Evolutionary conservation across 805 yeast species (phyloP).

Genomic region (Spathaspora hagerdaliae): DNA sequence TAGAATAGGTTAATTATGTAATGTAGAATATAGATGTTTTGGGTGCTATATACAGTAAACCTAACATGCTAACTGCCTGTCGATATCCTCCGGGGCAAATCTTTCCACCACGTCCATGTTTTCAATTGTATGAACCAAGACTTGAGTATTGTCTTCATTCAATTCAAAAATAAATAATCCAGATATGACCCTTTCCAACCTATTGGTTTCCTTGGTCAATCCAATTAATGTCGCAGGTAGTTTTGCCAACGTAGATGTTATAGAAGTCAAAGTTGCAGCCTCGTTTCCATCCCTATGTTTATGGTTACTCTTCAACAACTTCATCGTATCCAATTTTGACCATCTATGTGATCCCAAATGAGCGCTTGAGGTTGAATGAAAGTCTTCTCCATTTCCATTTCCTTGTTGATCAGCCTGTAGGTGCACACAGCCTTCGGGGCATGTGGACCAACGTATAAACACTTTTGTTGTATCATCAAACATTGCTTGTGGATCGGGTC

Average conservation of each 20-base stretch:
- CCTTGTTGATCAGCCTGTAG: constrained; percentile 17
- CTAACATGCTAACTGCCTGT: constrained; percentile 5
- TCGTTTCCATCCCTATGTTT: neutral
- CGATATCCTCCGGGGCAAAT: constrained; percentile 21
- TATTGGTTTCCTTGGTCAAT: constrained; percentile 21
- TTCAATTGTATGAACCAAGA: constrained; percentile 64
- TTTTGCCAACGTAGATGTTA: constrained; percentile 22
- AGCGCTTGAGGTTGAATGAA: constrained; percentile 34
- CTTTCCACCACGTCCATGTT: constrained; percentile 57
- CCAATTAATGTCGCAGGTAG: constrained; percentile 32
- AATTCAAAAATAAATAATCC: constrained; percentile 69
- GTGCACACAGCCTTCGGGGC: constrained; percentile 50
- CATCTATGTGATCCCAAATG: constrained; percentile 38
- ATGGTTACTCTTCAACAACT: constrained; percentile 8
- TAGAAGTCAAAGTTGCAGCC: constrained; percentile 12
- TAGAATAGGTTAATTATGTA: neutral
- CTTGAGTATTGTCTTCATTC: constrained; percentile 48
- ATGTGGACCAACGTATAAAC: constrained; percentile 54
- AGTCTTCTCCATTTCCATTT: neutral
- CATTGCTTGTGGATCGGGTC: constrained; percentile 25
- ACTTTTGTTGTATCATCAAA: constrained; percentile 46
- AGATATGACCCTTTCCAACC: constrained; percentile 38
- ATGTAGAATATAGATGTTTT: neutral
- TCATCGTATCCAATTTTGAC: constrained; percentile 30
- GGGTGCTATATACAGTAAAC: too few species aligned